phyloP scores from a whole-genome alignment of 768 basidiomycete species.

The Auricularia sp. region DNA sequence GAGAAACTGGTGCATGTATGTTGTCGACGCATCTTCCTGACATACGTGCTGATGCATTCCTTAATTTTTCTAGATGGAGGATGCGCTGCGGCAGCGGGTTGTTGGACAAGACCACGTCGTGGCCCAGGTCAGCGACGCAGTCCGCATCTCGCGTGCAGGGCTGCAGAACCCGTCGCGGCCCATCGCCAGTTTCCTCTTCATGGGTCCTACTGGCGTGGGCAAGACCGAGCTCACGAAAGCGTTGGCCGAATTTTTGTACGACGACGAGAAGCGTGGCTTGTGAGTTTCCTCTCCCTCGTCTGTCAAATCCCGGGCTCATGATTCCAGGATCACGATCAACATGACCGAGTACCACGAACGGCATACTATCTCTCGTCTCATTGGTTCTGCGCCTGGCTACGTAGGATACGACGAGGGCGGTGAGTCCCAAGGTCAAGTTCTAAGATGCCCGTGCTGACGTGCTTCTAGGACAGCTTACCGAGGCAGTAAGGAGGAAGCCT shows the following conservation, averaged over 20 bases:
- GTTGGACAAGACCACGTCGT: conserved; percentile 92
- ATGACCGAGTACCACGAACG: conserved; percentile 96
- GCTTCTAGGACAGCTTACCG: conserved; percentile 42
- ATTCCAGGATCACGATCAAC: conserved; percentile 71
- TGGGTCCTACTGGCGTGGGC: conserved; percentile 82
- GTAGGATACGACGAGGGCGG: conserved; percentile 69
- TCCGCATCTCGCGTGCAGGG: conserved; percentile 87
- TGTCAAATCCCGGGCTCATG: neutral
- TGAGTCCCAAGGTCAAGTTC: conserved; percentile 18
- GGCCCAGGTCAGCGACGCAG: conserved; percentile 75
- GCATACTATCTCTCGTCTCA: conserved; percentile 81
- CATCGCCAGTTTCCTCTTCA: conserved; percentile 85
- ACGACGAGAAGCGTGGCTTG: conserved; percentile 80
- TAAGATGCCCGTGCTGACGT: neutral
- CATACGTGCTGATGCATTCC: neutral
- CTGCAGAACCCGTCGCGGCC: conserved; percentile 82
- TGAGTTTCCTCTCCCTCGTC: conserved; percentile 27
- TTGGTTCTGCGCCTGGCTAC: conserved; percentile 90
- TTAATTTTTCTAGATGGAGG: conserved; percentile 63
- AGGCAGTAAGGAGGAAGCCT: conserved; percentile 53
- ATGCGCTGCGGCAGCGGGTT: conserved; percentile 57
- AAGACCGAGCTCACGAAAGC: conserved; percentile 91
- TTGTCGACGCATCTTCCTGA: neutral
- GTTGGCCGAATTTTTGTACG: conserved; percentile 80
- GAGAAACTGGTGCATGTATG: conserved; percentile 83